Percentiles rank a stretch among this genome's conserved stretches.
Conservation (phyloP, 1,284 basidiomycete genomes). For the Boletellus dicymbophilus region DNA sequence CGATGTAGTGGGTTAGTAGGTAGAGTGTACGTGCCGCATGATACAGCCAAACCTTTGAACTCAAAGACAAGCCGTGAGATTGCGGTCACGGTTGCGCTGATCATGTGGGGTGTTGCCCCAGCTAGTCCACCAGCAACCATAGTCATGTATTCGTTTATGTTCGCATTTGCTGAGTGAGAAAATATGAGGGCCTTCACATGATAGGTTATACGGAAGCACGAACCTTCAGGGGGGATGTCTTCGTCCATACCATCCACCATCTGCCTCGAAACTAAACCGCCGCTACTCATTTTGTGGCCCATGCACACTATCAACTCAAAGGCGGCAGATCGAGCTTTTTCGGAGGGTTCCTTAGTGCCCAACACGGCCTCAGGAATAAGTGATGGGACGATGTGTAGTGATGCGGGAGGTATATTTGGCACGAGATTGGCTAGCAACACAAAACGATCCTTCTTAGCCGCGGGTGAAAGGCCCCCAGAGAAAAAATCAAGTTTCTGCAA, state of each 20-base stretch:
- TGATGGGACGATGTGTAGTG: conserved; percentile 85
- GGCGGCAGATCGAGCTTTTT: conserved; percentile 86
- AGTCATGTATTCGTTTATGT: conserved; percentile 91
- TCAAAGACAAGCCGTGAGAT: conserved; percentile 95
- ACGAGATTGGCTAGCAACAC: conserved; percentile 78
- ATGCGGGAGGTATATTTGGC: conserved; percentile 65
- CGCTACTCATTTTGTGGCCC: conserved; percentile 90
- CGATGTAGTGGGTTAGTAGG: conserved; percentile 2
- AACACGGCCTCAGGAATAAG: conserved; percentile 95
- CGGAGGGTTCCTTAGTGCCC: conserved; percentile 98
- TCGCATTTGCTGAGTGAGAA: conserved; percentile 65
- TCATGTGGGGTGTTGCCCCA: conserved; percentile 96
- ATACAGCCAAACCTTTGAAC: conserved; percentile 72
- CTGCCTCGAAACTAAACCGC: conserved; percentile 81
- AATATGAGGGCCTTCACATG: background rate
- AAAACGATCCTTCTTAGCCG: conserved; percentile 94
- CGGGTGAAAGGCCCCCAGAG: conserved; percentile 69
- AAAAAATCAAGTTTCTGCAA: conserved; percentile 66
- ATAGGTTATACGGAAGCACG: conserved; percentile 19
- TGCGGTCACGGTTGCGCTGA: conserved; percentile 95
- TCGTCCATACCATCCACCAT: conserved; percentile 84
- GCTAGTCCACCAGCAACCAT: conserved; percentile 97
- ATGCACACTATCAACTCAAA: conserved; percentile 92
- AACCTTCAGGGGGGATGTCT: conserved; percentile 62
- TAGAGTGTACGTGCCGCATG: background rate